A percentile compares a stretch with the other conserved stretches of the same genome.
Conservation (phyloP, 306 rosid genomes). For the Vigna hirtella region DNA sequence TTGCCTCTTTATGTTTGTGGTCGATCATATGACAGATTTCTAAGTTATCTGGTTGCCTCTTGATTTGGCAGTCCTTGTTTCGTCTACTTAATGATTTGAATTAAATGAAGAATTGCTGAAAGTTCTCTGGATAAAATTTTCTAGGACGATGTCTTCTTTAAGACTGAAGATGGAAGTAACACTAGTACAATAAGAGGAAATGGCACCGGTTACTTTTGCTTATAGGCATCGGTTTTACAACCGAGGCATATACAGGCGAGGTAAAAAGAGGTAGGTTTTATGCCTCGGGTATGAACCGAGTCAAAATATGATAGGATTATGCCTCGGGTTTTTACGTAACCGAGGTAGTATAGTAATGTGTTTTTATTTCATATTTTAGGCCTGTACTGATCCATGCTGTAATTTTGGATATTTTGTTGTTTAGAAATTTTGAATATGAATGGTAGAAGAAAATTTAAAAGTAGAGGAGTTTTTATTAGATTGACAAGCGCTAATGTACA, state of each 20-base stretch:
- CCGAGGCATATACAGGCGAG: too few species aligned
- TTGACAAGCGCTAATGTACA: slow-evolving; percentile 37
- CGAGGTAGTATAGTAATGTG: too few species aligned
- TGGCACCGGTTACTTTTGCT: too few species aligned
- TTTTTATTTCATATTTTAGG: too few species aligned
- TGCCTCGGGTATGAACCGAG: too few species aligned
- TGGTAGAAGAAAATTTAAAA: background rate
- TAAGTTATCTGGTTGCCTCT: background rate
- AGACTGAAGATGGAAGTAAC: slow-evolving; percentile 64
- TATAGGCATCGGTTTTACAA: too few species aligned
- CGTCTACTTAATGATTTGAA: slow-evolving; percentile 28
- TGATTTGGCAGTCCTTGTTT: slow-evolving; percentile 32
- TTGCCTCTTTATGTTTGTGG: slow-evolving; percentile 27
- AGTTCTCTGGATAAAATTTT: slow-evolving; percentile 39
- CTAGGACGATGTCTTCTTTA: slow-evolving; percentile 76
- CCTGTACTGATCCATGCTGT: too few species aligned
- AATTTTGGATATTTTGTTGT: background rate
- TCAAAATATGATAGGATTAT: too few species aligned
- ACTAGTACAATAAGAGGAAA: too few species aligned
- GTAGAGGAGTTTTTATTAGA: slow-evolving; percentile 36
- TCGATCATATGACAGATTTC: slow-evolving; percentile 12
- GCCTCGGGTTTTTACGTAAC: too few species aligned
- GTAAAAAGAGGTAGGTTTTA: too few species aligned
- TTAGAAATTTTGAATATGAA: background rate
- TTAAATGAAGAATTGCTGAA: slow-evolving; percentile 41